These are phyloP conservation scores for Thymus quinquecostatus DNA, from an alignment of 257 asterid species.

Conservation along the genomic window DNA sequence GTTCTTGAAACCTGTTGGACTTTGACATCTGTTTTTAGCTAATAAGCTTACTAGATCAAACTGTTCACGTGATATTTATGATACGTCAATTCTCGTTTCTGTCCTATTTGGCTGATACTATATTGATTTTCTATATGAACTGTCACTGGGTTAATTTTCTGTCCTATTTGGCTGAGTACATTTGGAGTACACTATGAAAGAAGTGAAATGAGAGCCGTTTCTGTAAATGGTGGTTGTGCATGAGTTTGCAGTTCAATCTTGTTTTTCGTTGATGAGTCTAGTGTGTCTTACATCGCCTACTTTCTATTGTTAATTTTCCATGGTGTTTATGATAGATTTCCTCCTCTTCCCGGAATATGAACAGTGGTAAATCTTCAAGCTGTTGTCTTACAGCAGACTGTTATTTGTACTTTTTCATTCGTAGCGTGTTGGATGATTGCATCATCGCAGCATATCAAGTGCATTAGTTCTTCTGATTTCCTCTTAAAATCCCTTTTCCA, in stretches of 20 bases:
- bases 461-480: neutral
- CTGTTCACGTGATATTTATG: slow-evolving; percentile 2
- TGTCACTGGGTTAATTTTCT: neutral
- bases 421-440: neutral
- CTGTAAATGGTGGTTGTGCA: neutral
- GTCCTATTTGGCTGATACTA: slow-evolving; percentile 16
- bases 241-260: slow-evolving; percentile 6
- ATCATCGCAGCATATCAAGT: neutral
- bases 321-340: slow-evolving; percentile 7
- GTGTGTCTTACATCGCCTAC: neutral
- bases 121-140: slow-evolving; percentile 2
- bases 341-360: neutral
- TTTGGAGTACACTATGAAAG: neutral
- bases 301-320: neutral
- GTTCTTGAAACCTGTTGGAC: slow-evolving; percentile 5
- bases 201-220: neutral
- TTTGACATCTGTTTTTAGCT: neutral
- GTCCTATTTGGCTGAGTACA: neutral
- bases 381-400: neutral
- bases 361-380: neutral
- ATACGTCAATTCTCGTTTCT: neutral
- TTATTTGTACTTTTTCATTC: slow-evolving; percentile 1
- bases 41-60: neutral
- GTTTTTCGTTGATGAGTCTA: neutral
- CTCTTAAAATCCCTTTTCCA: neutral